Evolutionary conservation across 352 stramenopile genomes (phyloP).

Genomic region (Phytophthora cactorum): DNA sequence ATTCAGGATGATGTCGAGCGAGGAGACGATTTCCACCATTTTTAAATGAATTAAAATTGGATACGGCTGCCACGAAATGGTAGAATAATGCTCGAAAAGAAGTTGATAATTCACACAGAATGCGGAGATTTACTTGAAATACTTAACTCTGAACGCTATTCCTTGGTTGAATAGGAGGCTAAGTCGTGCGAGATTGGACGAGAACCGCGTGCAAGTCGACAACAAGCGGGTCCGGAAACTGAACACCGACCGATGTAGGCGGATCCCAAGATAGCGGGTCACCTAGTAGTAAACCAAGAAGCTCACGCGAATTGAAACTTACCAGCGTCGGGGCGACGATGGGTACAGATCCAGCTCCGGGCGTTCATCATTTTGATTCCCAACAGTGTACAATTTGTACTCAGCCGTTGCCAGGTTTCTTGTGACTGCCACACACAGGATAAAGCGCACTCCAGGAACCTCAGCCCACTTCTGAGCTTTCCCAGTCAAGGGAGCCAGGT

Average conservation of each 20-base stretch:
- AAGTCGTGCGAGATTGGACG: not conserved
- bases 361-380: not conserved
- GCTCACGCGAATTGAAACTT: not conserved
- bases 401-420: not conserved
- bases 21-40: too few species aligned
- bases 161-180: too few species aligned
- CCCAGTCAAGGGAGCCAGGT: too few species aligned
- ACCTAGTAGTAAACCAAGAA: not conserved
- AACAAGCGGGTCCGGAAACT: not conserved
- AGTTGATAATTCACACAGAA: too few species aligned
- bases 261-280: not conserved
- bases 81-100: too few species aligned
- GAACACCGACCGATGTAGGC: not conserved
- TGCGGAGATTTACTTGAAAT: too few species aligned
- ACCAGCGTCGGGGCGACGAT: not conserved
- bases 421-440: slow-evolving; percentile 7
- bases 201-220: not conserved
- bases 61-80: not conserved
- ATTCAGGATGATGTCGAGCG: too few species aligned
- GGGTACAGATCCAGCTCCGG: not conserved
- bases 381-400: slow-evolving; percentile 3
- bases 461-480: too few species aligned
- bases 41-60: too few species aligned
- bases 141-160: too few species aligned
- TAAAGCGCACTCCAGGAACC: slow-evolving; percentile 1